A percentile compares a stretch with the other conserved stretches of the same genome.
Evolutionary conservation across 1,284 basidiomycete genomes (phyloP).

Genomic region (Schizophyllum amplum): DNA sequence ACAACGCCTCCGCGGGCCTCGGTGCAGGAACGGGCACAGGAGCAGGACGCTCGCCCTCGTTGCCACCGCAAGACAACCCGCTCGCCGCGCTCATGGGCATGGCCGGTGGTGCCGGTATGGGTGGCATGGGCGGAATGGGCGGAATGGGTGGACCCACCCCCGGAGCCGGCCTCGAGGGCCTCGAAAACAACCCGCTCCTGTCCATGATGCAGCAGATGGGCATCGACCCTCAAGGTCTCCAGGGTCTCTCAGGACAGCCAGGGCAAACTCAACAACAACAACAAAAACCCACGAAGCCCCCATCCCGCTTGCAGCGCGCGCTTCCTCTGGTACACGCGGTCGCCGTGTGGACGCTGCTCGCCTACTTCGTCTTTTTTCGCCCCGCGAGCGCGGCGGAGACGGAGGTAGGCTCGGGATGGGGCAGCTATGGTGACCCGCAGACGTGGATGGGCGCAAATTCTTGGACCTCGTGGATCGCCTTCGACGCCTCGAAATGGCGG

Average conservation of each 20-base stretch:
- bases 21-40: constrained; percentile 4
- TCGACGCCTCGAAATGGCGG: neutral
- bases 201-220: constrained; percentile 10
- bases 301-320: constrained; percentile 47
- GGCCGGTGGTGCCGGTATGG: constrained; percentile 11
- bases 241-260: constrained; percentile 12
- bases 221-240: constrained; percentile 1
- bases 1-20: constrained; percentile 10
- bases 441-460: constrained; percentile 4
- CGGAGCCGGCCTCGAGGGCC: constrained; percentile 4
- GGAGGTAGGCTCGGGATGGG: no score
- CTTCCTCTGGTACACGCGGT: constrained; percentile 58
- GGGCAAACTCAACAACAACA: no score
- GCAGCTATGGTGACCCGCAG: constrained; percentile 9
- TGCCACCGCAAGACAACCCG: constrained; percentile 23
- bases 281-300: constrained; percentile 14
- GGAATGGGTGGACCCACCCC: no score
- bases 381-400: no score
- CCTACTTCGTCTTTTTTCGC: constrained; percentile 57
- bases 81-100: constrained; percentile 29
- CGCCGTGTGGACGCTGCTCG: constrained; percentile 53
- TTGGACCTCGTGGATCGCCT: neutral
- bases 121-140: no score
- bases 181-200: constrained; percentile 12
- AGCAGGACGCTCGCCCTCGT: constrained; percentile 4